Evolutionary conservation across 169 alveolate genomes (phyloP).

Genomic region (Eimeria brunetti): DNA sequence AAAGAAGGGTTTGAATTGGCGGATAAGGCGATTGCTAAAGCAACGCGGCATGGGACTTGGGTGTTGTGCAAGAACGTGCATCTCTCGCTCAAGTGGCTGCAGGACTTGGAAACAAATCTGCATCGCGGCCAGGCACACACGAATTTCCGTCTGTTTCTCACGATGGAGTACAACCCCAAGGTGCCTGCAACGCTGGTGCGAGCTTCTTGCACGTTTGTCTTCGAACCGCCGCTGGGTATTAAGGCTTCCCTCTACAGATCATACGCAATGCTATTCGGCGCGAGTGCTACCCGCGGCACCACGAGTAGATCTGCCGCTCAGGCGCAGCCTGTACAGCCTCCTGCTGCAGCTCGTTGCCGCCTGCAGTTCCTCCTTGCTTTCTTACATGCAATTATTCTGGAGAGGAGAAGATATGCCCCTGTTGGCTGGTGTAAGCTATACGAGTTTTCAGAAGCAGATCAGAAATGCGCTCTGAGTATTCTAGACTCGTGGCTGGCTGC

Average conservation of each 20-base stretch:
- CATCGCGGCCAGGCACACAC: slow-evolving; percentile 92
- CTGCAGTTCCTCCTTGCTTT: slow-evolving; percentile 97
- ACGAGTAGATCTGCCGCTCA: slow-evolving; percentile 2
- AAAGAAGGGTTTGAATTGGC: slow-evolving; percentile 97
- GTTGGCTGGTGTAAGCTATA: slow-evolving; percentile 98
- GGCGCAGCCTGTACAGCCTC: slow-evolving; percentile 77
- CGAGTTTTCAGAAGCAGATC: slow-evolving; percentile 98
- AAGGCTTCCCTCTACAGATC: slow-evolving; percentile 93
- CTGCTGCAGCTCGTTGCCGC: slow-evolving; percentile 92
- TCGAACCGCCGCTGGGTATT: slow-evolving; percentile 98
- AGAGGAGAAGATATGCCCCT: slow-evolving; percentile 97
- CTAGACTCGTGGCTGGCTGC: slow-evolving; percentile 96
- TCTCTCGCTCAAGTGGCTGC: slow-evolving; percentile 97
- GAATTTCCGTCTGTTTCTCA: slow-evolving; percentile 96
- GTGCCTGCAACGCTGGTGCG: slow-evolving; percentile 96
- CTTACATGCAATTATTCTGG: slow-evolving; percentile 98
- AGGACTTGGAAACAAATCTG: slow-evolving; percentile 96
- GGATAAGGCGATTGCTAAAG: slow-evolving; percentile 94
- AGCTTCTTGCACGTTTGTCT: slow-evolving; percentile 95
- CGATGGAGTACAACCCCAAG: slow-evolving; percentile 97
- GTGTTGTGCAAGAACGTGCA: slow-evolving; percentile 98
- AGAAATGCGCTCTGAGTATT: slow-evolving; percentile 95
- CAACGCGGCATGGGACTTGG: slow-evolving; percentile 97
- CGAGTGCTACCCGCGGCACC: slow-evolving; percentile 22
- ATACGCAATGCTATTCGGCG: slow-evolving; percentile 87